Evolutionary conservation across 2,329 filamentous ascomycete species (phyloP), one percentile per base, ranked within the genome.

Genomic region (Plenodomus tracheiphilus): DNA sequence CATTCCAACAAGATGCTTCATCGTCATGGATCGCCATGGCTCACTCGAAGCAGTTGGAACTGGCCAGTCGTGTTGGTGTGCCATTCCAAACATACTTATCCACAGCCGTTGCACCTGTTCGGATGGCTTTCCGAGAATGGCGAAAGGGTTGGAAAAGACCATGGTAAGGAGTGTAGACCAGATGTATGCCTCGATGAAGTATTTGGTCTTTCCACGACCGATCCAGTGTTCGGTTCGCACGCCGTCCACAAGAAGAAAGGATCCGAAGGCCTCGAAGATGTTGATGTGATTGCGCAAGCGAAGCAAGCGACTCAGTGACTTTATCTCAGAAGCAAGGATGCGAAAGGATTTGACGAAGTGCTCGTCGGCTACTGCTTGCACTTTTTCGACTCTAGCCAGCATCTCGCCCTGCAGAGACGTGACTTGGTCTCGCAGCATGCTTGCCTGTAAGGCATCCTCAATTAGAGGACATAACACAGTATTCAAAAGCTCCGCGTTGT

Each of bases 161-260:
- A 25, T 6, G 5, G 5, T 10, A 25, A 25, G 22, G 22, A 25
- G 22, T 5, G 5, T 25, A 25, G 53, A 57, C 60, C 60, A 61
- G 9, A 61, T 35, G 19, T 41, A 54, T 1, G 54, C 50, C 30
- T 63, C 60, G 10, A 61, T 16, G 15, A 58, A 20, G n/a, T n/a
- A n/a, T n/a, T n/a, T n/a, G n/a, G n/a, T n/a, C n/a, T n/a, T n/a
- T n/a, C n/a, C n/a, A n/a, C n/a, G n/a, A n/a, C n/a, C n/a, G n/a
- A n/a, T n/a, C n/a, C n/a, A n/a, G n/a, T n/a, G n/a, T n/a, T n/a
- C n/a, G n/a, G n/a, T n/a, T n/a, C n/a, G n/a, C n/a, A n/a, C n/a
- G n/a, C n/a, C n/a, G n/a, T n/a, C n/a, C n/a, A n/a, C n/a, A n/a
- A n/a, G n/a, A n/a, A n/a, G n/a, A n/a, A n/a, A n/a, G n/a, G n/a